A percentile compares a stretch with the other conserved stretches of the same genome.
These are phyloP conservation scores for Astragalus membranaceus DNA, from an alignment of 306 rosid genomes.

Conservation along the genomic window DNA sequence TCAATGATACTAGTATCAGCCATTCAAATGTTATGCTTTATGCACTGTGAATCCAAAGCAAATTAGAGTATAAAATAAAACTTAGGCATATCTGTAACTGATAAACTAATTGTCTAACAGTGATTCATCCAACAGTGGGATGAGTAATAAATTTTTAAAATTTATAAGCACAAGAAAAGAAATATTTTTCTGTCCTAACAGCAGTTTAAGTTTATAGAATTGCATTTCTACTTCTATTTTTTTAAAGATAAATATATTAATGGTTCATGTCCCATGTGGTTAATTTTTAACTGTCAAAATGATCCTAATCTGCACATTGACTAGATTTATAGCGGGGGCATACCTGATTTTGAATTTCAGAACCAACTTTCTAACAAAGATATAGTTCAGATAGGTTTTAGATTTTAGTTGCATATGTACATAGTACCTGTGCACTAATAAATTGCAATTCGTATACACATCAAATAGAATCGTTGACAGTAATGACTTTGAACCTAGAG, in stretches of 20 bases:
- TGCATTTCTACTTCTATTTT: not conserved
- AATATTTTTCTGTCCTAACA: not conserved
- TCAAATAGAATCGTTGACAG: not conserved
- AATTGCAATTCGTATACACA: not conserved
- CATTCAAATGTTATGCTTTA: constrained; percentile 24
- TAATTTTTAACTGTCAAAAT: not conserved
- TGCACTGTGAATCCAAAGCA: constrained; percentile 13
- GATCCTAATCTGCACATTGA: not conserved
- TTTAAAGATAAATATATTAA: not conserved
- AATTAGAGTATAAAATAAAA: not conserved
- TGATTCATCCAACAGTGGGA: not conserved
- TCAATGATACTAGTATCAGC: constrained; percentile 36
- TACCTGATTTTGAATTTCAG: not conserved
- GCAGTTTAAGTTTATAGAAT: not conserved
- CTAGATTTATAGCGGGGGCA: not conserved
- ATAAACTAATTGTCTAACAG: not conserved
- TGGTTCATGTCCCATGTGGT: not conserved
- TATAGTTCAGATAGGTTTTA: not conserved
- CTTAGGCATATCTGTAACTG: not conserved
- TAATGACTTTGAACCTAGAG: not conserved
- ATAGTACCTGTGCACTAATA: not conserved
- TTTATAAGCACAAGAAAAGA: not conserved
- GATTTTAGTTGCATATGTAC: not conserved
- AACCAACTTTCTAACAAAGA: not conserved
- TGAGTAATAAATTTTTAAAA: not conserved